Conservation (phyloP, 306 rosid species). For the Bauhinia variegata region DNA sequence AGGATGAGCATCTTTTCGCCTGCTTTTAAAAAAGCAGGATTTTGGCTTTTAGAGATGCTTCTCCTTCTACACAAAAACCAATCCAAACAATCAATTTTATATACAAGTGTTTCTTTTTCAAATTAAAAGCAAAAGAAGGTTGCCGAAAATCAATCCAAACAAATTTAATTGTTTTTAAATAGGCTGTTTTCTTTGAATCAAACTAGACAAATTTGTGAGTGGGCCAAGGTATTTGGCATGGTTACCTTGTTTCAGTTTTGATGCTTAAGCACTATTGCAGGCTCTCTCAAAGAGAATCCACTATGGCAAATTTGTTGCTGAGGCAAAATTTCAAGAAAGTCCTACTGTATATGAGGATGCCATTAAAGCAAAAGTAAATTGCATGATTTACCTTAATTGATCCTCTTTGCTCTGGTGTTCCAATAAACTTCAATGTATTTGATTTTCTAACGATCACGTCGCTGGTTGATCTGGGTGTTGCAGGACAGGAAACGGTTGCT, state of each 20-base stretch:
- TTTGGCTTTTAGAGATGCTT: too few species aligned
- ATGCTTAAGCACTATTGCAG: constrained; percentile 30
- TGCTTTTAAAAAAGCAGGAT: too few species aligned
- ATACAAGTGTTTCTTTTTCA: too few species aligned
- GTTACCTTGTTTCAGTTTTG: constrained; percentile 3
- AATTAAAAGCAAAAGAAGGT: too few species aligned
- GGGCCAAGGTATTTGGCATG: neutral
- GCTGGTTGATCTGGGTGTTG: constrained; percentile 15
- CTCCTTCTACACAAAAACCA: too few species aligned
- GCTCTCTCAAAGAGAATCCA: constrained; percentile 67
- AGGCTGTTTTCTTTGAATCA: too few species aligned
- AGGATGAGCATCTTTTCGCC: too few species aligned
- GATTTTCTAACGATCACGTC: constrained; percentile 7
- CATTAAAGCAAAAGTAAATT: constrained; percentile 48
- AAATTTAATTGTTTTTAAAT: too few species aligned
- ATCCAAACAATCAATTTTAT: too few species aligned
- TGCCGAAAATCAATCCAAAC: too few species aligned
- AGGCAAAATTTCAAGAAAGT: constrained; percentile 54
- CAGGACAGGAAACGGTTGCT: constrained; percentile 49
- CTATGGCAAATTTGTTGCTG: constrained; percentile 71
- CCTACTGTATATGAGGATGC: constrained; percentile 46
- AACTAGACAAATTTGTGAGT: too few species aligned
- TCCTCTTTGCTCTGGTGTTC: neutral
- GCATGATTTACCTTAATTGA: neutral
- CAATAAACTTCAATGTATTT: neutral